phyloP scores from a whole-genome alignment of 805 yeast species.

The Jamesozyma hellenica region DNA sequence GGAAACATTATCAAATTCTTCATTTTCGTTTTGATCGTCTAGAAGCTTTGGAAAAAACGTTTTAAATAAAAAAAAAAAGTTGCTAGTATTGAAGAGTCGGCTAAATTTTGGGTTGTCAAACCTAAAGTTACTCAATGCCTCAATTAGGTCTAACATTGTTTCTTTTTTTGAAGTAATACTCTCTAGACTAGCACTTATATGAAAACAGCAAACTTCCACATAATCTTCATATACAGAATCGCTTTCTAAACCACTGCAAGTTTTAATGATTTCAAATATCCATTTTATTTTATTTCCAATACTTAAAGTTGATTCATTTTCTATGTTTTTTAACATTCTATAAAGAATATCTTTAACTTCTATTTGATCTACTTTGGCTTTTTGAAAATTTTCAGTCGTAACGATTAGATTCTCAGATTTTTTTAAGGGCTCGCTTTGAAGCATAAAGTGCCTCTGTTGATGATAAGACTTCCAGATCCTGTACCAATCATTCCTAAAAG shows the following conservation, averaged over 20 bases:
- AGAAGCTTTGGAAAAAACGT: neutral
- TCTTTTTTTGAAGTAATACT: neutral
- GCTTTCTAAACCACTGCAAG: conserved; percentile 9
- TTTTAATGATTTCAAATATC: conserved; percentile 11
- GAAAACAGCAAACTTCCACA: neutral
- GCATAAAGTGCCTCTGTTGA: conserved; percentile 12
- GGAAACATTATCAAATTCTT: neutral
- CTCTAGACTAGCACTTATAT: conserved; percentile 7
- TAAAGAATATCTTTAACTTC: conserved; percentile 3
- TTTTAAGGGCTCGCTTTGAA: neutral
- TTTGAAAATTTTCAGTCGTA: neutral
- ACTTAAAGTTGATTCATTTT: conserved; percentile 1
- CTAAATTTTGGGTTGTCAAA: neutral
- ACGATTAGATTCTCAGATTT: neutral
- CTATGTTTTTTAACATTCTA: conserved; percentile 9
- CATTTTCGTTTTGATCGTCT: neutral
- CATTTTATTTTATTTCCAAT: conserved; percentile 6
- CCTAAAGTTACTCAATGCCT: neutral
- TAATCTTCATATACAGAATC: conserved; percentile 9
- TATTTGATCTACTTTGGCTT: conserved; percentile 1
- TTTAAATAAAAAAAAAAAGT: neutral
- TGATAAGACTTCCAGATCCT: conserved; percentile 7
- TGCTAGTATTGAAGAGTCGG: neutral
- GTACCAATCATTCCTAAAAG: conserved; percentile 3
- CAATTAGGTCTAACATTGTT: neutral